Percentiles rank a stretch among this genome's conserved stretches.
Conservation (phyloP, 2,329 filamentous ascomycete genomes). For the Trichoderma asperellum region DNA sequence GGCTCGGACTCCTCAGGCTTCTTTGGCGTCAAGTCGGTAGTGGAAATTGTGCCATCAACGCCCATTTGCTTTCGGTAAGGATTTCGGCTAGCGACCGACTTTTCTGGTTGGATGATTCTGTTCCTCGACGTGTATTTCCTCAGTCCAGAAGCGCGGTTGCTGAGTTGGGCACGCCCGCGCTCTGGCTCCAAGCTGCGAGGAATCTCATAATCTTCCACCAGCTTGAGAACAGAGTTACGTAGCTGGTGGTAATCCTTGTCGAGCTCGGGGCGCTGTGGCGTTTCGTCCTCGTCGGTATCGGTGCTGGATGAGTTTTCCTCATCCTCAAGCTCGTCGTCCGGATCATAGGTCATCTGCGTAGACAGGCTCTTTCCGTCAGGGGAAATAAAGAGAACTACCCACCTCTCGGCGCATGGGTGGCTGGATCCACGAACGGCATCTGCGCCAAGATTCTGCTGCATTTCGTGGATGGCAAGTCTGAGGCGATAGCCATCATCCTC, state of each 20-base stretch:
- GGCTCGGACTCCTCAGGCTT: conserved; percentile 50
- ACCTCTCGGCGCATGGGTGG: conserved; percentile 80
- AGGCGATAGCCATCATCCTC: conserved; percentile 69
- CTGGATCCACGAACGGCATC: conserved; percentile 69
- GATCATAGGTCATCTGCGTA: conserved; percentile 72
- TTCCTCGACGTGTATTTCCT: conserved; percentile 65
- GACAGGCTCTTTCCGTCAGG: conserved; percentile 71
- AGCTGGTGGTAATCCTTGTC: conserved; percentile 81
- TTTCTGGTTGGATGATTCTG: conserved; percentile 56
- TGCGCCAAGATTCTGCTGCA: conserved; percentile 66
- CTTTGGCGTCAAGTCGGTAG: conserved; percentile 28
- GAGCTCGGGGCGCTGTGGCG: conserved; percentile 63
- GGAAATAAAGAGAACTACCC: conserved; percentile 81
- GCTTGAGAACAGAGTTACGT: conserved; percentile 76
- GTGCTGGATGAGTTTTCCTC: conserved; percentile 65
- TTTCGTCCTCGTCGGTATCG: conserved; percentile 65
- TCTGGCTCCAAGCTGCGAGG: conserved; percentile 67
- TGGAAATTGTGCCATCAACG: conserved; percentile 29
- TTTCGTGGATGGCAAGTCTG: conserved; percentile 70
- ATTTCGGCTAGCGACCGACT: conserved; percentile 60
- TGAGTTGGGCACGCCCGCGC: conserved; percentile 65
- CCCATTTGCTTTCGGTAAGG: conserved; percentile 53
- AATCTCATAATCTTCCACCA: conserved; percentile 83
- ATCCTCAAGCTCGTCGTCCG: conserved; percentile 67
- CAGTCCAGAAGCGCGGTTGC: conserved; percentile 67